Conservation (phyloP, 495 filamentous ascomycete species). For the Chaetomidium leptoderma region DNA sequence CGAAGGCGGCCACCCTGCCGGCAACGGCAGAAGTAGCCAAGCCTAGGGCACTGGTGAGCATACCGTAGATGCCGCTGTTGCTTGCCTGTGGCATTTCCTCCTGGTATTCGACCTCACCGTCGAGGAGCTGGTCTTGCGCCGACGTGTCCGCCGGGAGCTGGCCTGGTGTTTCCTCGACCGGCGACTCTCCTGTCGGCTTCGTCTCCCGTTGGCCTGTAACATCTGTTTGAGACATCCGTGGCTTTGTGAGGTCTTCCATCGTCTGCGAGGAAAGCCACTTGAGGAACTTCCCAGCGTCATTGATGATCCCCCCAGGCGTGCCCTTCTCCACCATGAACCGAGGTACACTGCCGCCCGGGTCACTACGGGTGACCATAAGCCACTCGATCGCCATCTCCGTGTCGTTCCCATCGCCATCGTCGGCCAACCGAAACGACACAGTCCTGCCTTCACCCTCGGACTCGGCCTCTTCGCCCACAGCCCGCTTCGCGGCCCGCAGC, state of each 20-base stretch:
- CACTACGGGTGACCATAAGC: conserved; percentile 94
- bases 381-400: conserved; percentile 70
- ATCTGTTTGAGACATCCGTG: conserved; percentile 12
- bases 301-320: conserved; percentile 77
- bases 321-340: conserved; percentile 92
- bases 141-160: not conserved
- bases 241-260: conserved; percentile 27
- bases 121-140: not conserved
- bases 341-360: conserved; percentile 88
- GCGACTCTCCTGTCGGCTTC: not conserved
- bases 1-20: conserved; percentile 32
- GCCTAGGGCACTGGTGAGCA: conserved; percentile 45
- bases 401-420: conserved; percentile 35
- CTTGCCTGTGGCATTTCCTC: conserved; percentile 38
- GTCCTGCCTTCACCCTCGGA: conserved; percentile 12
- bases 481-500: conserved; percentile 29
- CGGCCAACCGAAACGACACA: conserved; percentile 1
- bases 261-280: conserved; percentile 70
- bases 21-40: conserved; percentile 42
- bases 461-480: conserved; percentile 23
- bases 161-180: conserved; percentile 26
- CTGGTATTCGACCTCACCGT: conserved; percentile 6
- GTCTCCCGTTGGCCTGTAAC: conserved; percentile 15
- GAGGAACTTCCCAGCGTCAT: conserved; percentile 79
- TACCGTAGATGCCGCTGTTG: conserved; percentile 46